Percentiles rank a stretch among this genome's conserved stretches.
These are phyloP conservation scores for Sanghuangporus weigelae DNA, from an alignment of 1,284 basidiomycete genomes.

Conservation along the genomic window DNA sequence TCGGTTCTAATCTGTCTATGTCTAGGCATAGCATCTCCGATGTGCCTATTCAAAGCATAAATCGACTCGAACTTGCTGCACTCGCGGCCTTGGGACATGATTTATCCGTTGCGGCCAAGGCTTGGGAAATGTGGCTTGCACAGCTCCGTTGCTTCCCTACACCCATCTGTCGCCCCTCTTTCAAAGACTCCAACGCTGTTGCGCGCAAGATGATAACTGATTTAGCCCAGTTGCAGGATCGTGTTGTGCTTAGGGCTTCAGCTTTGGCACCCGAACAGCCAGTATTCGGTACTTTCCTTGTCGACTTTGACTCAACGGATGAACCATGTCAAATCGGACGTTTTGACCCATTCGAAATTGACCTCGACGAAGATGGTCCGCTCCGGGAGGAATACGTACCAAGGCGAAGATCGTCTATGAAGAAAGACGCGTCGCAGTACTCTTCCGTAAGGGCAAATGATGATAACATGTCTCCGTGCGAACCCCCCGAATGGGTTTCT, in stretches of 20 bases:
- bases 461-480: slow-evolving; percentile 22
- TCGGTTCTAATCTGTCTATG: slow-evolving; percentile 8
- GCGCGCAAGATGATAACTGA: slow-evolving; percentile 66
- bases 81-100: slow-evolving; percentile 66
- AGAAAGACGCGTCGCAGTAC: background rate
- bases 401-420: slow-evolving; percentile 43
- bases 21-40: slow-evolving; percentile 73
- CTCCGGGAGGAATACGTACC: slow-evolving; percentile 75
- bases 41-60: slow-evolving; percentile 61
- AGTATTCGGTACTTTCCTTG: slow-evolving; percentile 64
- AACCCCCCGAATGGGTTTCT: slow-evolving; percentile 77
- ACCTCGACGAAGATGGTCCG: slow-evolving; percentile 77
- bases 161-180: slow-evolving; percentile 72
- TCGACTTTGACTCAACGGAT: slow-evolving; percentile 46
- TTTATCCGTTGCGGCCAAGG: slow-evolving; percentile 53
- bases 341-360: slow-evolving; percentile 57
- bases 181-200: slow-evolving; percentile 55
- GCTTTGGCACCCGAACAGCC: slow-evolving; percentile 42
- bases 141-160: slow-evolving; percentile 57
- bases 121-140: slow-evolving; percentile 67
- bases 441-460: background rate
- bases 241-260: slow-evolving; percentile 19
- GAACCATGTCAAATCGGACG: slow-evolving; percentile 31
- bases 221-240: slow-evolving; percentile 44
- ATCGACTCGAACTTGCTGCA: slow-evolving; percentile 63